Evolutionary conservation across 805 yeast species (phyloP).

Genomic region (Priceomyces carsonii): DNA sequence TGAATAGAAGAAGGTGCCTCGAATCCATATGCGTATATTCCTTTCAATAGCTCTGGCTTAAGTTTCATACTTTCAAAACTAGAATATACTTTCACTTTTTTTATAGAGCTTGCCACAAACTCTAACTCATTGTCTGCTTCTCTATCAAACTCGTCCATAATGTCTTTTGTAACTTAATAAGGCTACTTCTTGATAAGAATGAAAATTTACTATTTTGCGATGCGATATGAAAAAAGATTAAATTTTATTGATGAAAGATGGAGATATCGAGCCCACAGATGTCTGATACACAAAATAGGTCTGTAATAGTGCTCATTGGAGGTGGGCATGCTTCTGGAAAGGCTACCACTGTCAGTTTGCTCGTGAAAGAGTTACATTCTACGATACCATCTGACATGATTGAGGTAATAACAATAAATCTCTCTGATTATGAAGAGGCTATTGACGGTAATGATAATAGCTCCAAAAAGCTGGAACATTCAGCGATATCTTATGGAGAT

Average conservation of each 20-base stretch:
- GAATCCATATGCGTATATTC: slow-evolving; percentile 87
- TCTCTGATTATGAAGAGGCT: slow-evolving; percentile 38
- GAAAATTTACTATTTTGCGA: slow-evolving; percentile 2
- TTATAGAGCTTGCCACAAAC: slow-evolving; percentile 41
- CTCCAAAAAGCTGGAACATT: neutral
- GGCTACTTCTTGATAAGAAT: slow-evolving; percentile 1
- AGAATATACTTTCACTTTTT: slow-evolving; percentile 55
- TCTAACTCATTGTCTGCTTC: slow-evolving; percentile 59
- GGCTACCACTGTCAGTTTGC: slow-evolving; percentile 33
- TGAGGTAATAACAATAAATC: slow-evolving; percentile 40
- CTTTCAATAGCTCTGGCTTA: slow-evolving; percentile 41
- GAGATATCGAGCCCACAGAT: slow-evolving; percentile 2
- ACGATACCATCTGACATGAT: slow-evolving; percentile 12
- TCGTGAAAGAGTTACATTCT: slow-evolving; percentile 29
- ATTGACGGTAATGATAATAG: neutral
- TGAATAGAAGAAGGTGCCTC: slow-evolving; percentile 97
- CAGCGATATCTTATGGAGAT: neutral
- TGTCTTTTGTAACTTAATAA: neutral
- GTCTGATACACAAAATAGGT: neutral
- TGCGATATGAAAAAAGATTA: neutral
- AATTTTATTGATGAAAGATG: slow-evolving; percentile 3
- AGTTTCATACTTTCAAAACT: slow-evolving; percentile 44
- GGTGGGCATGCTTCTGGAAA: slow-evolving; percentile 69
- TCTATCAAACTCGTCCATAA: slow-evolving; percentile 55
- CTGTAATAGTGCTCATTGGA: slow-evolving; percentile 48